Evolutionary conservation across 352 stramenopile genomes (phyloP).

Genomic region (Phytophthora quininea): DNA sequence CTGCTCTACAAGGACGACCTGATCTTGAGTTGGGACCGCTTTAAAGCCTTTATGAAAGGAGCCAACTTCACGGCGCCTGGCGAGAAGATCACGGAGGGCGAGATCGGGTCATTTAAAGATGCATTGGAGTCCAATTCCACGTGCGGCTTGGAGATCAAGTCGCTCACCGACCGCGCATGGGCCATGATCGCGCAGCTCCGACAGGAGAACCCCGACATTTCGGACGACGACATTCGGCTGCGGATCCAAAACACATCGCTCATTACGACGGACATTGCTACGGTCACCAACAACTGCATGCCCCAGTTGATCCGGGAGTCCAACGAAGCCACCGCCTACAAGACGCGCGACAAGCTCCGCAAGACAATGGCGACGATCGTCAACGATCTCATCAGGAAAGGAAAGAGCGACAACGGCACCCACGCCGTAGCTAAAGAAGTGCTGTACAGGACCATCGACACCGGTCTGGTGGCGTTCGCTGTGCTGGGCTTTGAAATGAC

Average conservation of each 20-base stretch:
- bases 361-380: slow-evolving; percentile 53
- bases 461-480: slow-evolving; percentile 52
- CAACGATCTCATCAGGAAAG: slow-evolving; percentile 51
- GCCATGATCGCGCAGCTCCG: slow-evolving; percentile 48
- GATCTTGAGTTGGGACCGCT: slow-evolving; percentile 20
- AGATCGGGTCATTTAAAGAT: slow-evolving; percentile 40
- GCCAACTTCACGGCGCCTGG: slow-evolving; percentile 24
- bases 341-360: slow-evolving; percentile 57
- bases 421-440: slow-evolving; percentile 41
- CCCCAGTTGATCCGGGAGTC: slow-evolving; percentile 39
- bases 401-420: slow-evolving; percentile 41
- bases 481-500: slow-evolving; percentile 58
- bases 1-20: slow-evolving; percentile 14
- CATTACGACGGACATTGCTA: slow-evolving; percentile 56
- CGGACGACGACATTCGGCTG: slow-evolving; percentile 49
- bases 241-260: slow-evolving; percentile 50
- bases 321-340: slow-evolving; percentile 33
- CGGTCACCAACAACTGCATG: slow-evolving; percentile 54
- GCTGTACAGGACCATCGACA: slow-evolving; percentile 44
- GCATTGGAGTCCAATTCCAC: slow-evolving; percentile 40
- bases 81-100: slow-evolving; percentile 12
- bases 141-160: slow-evolving; percentile 50
- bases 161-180: slow-evolving; percentile 50
- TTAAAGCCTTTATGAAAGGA: slow-evolving; percentile 19
- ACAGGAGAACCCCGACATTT: slow-evolving; percentile 31